These are phyloP conservation scores for Syzygium aqueum DNA, from an alignment of 345 rosid genomes.

Conservation along the genomic window DNA sequence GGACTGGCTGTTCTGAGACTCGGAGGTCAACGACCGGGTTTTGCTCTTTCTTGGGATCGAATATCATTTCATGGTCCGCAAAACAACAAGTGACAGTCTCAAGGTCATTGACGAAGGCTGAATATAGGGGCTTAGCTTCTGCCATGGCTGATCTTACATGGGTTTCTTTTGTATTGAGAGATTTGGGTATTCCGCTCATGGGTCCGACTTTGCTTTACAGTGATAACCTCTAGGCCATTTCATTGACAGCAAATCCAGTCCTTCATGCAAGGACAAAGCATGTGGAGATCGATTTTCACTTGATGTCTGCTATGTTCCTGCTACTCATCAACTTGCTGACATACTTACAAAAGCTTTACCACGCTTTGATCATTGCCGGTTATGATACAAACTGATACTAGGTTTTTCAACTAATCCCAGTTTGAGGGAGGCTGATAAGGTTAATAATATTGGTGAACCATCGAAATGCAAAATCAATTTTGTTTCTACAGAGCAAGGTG, in stretches of 20 bases:
- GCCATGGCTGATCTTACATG: neutral
- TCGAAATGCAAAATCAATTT: too few species aligned
- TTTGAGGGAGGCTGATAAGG: neutral
- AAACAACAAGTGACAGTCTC: neutral
- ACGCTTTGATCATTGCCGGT: neutral
- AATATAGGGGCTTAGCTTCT: neutral
- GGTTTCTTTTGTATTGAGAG: neutral
- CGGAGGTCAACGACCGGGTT: neutral
- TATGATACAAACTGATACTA: neutral
- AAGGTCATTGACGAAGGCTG: neutral
- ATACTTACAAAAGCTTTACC: neutral
- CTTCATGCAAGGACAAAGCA: neutral
- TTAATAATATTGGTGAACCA: neutral
- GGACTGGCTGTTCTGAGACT: rapidly evolving
- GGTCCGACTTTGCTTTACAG: neutral
- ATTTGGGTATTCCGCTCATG: neutral
- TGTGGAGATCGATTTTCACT: neutral
- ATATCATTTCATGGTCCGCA: neutral
- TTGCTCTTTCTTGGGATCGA: neutral
- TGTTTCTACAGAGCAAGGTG: too few species aligned
- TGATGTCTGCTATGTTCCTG: neutral
- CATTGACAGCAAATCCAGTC: neutral
- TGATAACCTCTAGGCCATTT: neutral
- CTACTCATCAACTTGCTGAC: neutral
- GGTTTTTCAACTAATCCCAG: neutral